phyloP scores from a whole-genome alignment of 352 stramenopile genomes.

The Phytophthora boehmeriae region DNA sequence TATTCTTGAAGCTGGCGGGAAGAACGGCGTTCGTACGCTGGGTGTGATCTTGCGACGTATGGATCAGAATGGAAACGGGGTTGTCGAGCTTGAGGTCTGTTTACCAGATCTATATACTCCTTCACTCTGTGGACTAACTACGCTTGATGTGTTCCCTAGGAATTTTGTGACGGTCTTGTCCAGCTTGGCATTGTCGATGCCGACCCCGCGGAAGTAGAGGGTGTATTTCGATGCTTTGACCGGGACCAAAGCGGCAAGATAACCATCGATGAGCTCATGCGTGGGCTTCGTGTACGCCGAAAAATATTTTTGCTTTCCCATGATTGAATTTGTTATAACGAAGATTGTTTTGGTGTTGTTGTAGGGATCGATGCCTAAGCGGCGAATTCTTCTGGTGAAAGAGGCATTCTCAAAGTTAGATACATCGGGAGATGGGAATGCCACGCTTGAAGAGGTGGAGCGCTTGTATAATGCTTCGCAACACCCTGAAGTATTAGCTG shows the following conservation, averaged over 20 bases:
- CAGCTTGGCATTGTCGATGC: constrained; percentile 50
- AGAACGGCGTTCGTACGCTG: constrained; percentile 79
- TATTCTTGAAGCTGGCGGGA: constrained; percentile 67
- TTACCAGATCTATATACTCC: neutral
- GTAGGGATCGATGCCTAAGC: constrained; percentile 77
- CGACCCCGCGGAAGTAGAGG: constrained; percentile 49
- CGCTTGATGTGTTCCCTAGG: constrained; percentile 21
- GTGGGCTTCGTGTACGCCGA: constrained; percentile 71
- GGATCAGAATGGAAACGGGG: constrained; percentile 80
- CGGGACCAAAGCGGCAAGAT: constrained; percentile 82
- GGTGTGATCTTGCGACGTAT: constrained; percentile 73
- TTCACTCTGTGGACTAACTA: neutral
- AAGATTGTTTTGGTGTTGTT: neutral
- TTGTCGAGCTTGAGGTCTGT: constrained; percentile 65
- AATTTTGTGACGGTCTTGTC: constrained; percentile 61
- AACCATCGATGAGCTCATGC: constrained; percentile 90
- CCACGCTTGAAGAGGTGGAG: constrained; percentile 77
- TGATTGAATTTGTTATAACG: neutral
- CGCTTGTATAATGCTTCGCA: constrained; percentile 77
- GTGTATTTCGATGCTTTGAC: constrained; percentile 82
- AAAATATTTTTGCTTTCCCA: no score
- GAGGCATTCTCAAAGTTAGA: constrained; percentile 83
- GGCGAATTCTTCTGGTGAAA: constrained; percentile 82
- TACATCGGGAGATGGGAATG: constrained; percentile 62
- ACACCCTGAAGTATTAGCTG: constrained; percentile 82